Base-by-base conservation (phyloP, 2,329 filamentous ascomycete species). In the Cladophialophora yegresii region DNA sequence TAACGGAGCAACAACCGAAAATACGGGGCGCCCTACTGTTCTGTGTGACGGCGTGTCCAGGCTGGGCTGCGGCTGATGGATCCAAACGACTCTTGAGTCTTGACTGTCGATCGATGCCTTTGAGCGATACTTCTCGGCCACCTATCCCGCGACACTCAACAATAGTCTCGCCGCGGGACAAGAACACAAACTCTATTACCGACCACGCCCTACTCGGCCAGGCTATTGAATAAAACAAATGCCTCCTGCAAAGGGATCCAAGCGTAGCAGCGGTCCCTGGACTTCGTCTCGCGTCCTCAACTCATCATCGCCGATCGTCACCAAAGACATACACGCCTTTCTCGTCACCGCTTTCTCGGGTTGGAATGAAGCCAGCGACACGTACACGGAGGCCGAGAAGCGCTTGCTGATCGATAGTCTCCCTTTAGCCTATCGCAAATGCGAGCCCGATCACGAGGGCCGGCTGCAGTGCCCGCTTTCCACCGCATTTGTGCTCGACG, bases 301-400 rank as follows among this genome's bases (percentile, higher is more conserved):
- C 22, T 54, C 57, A 16, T 65, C 66, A 22, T 71, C 70, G 3
- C 67, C 64, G 4, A 54, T 71, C 26, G 26, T 62, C 30, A 40
- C 36, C 20, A 64, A 57, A 32, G 63, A 70, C 30, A 62, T 71
- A 12, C 69, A 68, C 45, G 53, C 64, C 3, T 70, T 71, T 57
- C 61, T 70, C 16, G 58, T 65, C 30, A 61, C 54, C 13, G 67
- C 64, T 43, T 55, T 70, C 26, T 67, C 67, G 7, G 57, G 50
- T 7, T 71, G 70, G 69, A 53, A 33, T 12, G 26, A 30, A 20
- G 32, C 13, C 9, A 43, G 62, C 22, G 61, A 56, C 12, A 54
- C 32, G 32, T 71, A 70, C 61, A 63, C 61, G 13, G 67, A 69
- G 12, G 61, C 61, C 6, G 67, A 71, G 53, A 69, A 71, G 47